phyloP scores from a whole-genome alignment of 176 grass and related monocot genomes.

The Calamus simplicifolius region DNA sequence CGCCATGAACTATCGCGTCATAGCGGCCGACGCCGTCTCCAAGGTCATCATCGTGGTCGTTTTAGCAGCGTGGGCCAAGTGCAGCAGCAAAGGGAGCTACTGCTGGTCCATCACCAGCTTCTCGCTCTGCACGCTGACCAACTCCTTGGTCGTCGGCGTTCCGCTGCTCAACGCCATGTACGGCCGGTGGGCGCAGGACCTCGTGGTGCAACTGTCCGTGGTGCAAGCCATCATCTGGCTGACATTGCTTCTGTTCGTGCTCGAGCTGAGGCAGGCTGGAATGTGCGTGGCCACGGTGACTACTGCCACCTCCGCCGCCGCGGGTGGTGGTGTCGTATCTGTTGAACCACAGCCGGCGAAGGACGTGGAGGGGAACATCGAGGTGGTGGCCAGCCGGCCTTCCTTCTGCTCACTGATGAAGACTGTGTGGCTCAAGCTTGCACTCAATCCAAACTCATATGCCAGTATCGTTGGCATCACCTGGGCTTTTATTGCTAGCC shows the following conservation, averaged over 20 bases:
- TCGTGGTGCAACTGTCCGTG: slow-evolving; percentile 77
- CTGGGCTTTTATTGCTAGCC: slow-evolving; percentile 46
- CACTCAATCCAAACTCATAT: slow-evolving; percentile 61
- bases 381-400: background rate
- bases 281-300: background rate
- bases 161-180: slow-evolving; percentile 45
- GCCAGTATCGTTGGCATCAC: slow-evolving; percentile 62
- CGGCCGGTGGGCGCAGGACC: slow-evolving; percentile 49
- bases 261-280: slow-evolving; percentile 53
- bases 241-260: slow-evolving; percentile 41
- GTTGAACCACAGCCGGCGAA: slow-evolving; percentile 17
- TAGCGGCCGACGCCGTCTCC: slow-evolving; percentile 61
- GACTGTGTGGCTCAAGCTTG: slow-evolving; percentile 49
- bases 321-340: background rate
- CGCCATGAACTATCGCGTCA: slow-evolving; percentile 53
- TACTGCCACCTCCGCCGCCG: background rate
- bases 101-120: slow-evolving; percentile 57
- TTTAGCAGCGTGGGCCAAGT: slow-evolving; percentile 31
- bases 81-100: background rate
- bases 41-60: slow-evolving; percentile 41
- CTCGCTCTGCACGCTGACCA: slow-evolving; percentile 25
- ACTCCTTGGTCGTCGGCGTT: slow-evolving; percentile 48
- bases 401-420: slow-evolving; percentile 48
- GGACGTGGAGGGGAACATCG: slow-evolving; percentile 14
- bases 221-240: slow-evolving; percentile 70